Conservation (phyloP, 768 basidiomycete species). For the Russula ochroleuca region DNA sequence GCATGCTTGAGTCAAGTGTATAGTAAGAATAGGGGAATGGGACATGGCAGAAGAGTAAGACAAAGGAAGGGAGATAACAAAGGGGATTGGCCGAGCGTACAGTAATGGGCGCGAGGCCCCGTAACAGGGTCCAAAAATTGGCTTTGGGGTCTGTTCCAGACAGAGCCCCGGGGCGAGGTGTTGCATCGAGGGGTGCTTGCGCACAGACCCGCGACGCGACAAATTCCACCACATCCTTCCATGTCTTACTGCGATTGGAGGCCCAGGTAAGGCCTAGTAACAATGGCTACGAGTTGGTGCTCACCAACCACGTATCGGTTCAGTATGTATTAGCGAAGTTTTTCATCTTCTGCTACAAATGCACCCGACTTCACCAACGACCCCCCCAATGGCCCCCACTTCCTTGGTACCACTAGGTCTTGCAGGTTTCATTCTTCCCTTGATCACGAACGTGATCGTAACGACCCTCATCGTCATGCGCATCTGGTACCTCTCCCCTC, state of each 20-base stretch:
- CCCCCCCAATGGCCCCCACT: background rate
- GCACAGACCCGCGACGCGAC: too few species aligned
- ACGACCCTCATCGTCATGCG: slow-evolving; percentile 41
- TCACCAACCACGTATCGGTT: background rate
- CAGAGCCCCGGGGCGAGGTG: too few species aligned
- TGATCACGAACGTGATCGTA: slow-evolving; percentile 42
- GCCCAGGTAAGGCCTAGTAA: slow-evolving; percentile 35
- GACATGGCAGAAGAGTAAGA: too few species aligned
- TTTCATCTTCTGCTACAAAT: background rate
- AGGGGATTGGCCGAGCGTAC: too few species aligned
- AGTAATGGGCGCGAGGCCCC: too few species aligned
- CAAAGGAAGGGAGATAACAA: too few species aligned
- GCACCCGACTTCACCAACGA: background rate
- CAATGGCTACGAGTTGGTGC: background rate
- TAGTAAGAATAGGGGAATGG: too few species aligned
- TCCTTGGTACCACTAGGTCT: slow-evolving; percentile 34
- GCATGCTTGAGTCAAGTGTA: too few species aligned
- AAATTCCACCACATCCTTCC: too few species aligned
- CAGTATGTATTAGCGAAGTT: background rate
- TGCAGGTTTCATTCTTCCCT: slow-evolving; percentile 39
- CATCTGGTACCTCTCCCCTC: slow-evolving; percentile 34
- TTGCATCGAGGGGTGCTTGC: too few species aligned
- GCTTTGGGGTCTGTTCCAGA: too few species aligned
- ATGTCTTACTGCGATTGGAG: slow-evolving; percentile 34
- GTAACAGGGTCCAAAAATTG: too few species aligned